Percentiles rank a stretch among this genome's conserved stretches.
phyloP scores from a whole-genome alignment of 768 basidiomycete genomes.

The Suillus hirtellus region DNA sequence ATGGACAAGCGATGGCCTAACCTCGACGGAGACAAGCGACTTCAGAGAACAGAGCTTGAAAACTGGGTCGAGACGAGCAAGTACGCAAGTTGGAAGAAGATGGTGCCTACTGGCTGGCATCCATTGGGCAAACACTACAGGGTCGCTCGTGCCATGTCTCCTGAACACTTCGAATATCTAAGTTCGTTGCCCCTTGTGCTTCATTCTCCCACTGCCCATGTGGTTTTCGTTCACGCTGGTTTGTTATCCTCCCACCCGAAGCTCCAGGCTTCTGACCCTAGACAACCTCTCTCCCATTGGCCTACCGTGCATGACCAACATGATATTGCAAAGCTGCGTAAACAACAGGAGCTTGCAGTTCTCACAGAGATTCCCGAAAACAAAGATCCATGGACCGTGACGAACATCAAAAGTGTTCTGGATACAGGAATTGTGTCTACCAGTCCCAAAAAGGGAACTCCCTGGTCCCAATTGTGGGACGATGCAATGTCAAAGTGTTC shows the following conservation, averaged over 20 bases:
- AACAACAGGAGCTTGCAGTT: constrained; percentile 67
- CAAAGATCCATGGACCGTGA: constrained; percentile 68
- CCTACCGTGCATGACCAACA: constrained; percentile 39
- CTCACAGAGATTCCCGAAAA: constrained; percentile 75
- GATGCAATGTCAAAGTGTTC: constrained; percentile 57
- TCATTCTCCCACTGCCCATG: constrained; percentile 73
- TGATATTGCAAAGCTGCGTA: constrained; percentile 40
- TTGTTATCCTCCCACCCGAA: constrained; percentile 71
- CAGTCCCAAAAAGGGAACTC: constrained; percentile 47
- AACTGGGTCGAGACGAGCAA: constrained; percentile 39
- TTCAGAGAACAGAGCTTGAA: constrained; percentile 20
- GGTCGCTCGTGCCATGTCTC: constrained; percentile 66
- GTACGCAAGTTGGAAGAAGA: constrained; percentile 45
- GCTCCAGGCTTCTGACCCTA: constrained; percentile 46
- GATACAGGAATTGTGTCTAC: constrained; percentile 38
- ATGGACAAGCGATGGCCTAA: constrained; percentile 46
- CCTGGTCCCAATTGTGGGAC: constrained; percentile 82
- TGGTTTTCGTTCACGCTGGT: constrained; percentile 83
- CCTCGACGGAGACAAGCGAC: constrained; percentile 30
- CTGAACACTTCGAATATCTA: constrained; percentile 68
- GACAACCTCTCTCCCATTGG: constrained; percentile 71
- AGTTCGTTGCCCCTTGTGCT: constrained; percentile 68
- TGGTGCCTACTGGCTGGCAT: constrained; percentile 68
- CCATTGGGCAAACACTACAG: constrained; percentile 77
- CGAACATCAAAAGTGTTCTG: constrained; percentile 42